Evolutionary conservation across 2,329 filamentous ascomycete genomes (phyloP), one percentile per base, ranked within the genome.

Genomic region (Aspergillus hiratsukae): DNA sequence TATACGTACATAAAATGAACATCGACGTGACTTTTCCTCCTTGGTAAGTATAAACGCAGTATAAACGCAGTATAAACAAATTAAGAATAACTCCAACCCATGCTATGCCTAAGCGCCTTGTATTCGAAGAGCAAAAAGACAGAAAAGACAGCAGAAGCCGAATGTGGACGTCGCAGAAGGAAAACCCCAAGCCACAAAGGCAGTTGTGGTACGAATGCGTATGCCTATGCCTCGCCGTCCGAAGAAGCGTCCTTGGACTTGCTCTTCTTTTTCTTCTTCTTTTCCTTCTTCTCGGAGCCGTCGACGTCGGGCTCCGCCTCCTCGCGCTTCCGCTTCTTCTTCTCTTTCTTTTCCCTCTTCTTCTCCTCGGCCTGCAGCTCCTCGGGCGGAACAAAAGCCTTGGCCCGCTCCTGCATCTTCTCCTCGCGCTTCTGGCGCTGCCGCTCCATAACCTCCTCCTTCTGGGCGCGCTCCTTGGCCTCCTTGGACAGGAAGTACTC

Each of bases 401-500:
- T 86, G 73, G 91, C 87, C 58, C 91, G 82, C 78, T 94, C 89
- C 74, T 87, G 88, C 77, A 88, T 83, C 82, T 90, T 95, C 74
- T 95, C 90, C 62, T 88, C 88, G 81, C 91, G 93, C 80, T 92
- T 93, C 75, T 86, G 81, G 75, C 86, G 88, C 78, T 96, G 92
- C 75, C 88, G 87, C 73, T 95, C 91, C 69, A 90, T 83, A 63
- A 91, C 81, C 69, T 90, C 89, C 70, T 93, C 88, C 75, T 89
- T 87, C 49, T 81, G 86, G 54, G 87, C 88, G 59, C 92, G 83
- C 69, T 96, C 90, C 81, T 96, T 96, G 58, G 91, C 92, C 69
- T 92, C 86, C 80, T 96, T 96, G 70, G 87, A 87, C 70, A 99
- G 76, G 75, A 97, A 97, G 78, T 96, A 99, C 78, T 97, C 93